These are phyloP conservation scores for Wickerhamiella infanticola DNA, from an alignment of 1,139 yeast genomes.

Conservation along the genomic window DNA sequence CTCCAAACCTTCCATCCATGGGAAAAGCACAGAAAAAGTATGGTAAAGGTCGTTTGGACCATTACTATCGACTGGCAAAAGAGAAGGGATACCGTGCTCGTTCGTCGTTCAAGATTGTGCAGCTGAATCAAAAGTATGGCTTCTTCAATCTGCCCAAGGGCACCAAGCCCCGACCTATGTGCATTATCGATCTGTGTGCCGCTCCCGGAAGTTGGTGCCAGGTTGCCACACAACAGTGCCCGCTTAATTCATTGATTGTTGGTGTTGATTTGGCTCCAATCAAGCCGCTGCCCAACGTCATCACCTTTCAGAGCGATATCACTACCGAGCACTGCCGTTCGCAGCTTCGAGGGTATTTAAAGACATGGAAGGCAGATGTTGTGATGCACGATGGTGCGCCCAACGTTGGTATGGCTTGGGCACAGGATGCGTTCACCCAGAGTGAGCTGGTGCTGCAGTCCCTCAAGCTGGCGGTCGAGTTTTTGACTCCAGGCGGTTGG, in stretches of 20 bases:
- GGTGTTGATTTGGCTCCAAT: conserved; percentile 98
- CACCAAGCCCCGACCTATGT: conserved; percentile 58
- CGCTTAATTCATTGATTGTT: conserved; percentile 78
- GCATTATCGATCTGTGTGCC: conserved; percentile 94
- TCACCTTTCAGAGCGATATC: conserved; percentile 89
- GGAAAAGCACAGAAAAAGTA: conserved; percentile 93
- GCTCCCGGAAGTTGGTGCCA: conserved; percentile 99
- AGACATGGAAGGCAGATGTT: conserved; percentile 97
- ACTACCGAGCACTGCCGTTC: conserved; percentile 97
- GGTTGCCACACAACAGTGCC: conserved; percentile 88
- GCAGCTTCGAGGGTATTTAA: conserved; percentile 84
- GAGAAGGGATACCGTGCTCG: conserved; percentile 99
- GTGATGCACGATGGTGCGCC: conserved; percentile 99
- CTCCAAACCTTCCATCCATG: conserved; percentile 27
- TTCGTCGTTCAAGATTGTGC: conserved; percentile 90
- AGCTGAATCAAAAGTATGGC: conserved; percentile 90
- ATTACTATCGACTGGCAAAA: conserved; percentile 88
- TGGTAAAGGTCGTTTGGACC: conserved; percentile 97
- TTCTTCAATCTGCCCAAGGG: conserved; percentile 56
- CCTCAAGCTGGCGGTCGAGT: conserved; percentile 86
- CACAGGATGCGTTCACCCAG: conserved; percentile 97
- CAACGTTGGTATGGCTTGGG: conserved; percentile 98
- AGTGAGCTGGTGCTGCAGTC: conserved; percentile 92
- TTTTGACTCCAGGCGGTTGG: conserved; percentile 83
- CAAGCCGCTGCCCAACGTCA: conserved; percentile 83